Evolutionary conservation across 2,329 filamentous ascomycete genomes (phyloP).

Genomic region (Phialophora tarda): DNA sequence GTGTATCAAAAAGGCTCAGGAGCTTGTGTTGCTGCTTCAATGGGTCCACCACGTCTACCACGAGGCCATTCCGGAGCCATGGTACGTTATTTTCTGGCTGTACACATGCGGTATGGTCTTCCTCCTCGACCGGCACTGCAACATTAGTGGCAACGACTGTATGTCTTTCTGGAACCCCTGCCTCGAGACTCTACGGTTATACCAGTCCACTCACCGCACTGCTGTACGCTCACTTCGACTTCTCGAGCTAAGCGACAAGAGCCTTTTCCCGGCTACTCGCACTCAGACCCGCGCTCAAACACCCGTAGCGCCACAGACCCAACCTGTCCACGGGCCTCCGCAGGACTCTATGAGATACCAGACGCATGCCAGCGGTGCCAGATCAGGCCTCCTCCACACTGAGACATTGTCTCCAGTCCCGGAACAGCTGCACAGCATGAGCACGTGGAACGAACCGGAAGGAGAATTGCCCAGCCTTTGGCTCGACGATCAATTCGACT

Average conservation of each 20-base stretch:
- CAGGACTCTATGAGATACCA: background rate
- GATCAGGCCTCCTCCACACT: background rate
- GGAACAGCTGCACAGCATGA: background rate
- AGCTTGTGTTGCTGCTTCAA: slow-evolving; percentile 11
- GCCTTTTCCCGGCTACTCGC: background rate
- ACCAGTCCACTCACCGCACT: slow-evolving; percentile 3
- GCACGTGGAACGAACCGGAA: background rate
- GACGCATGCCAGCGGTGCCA: background rate
- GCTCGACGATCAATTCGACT: slow-evolving; percentile 8
- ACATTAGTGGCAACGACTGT: background rate
- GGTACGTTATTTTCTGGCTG: slow-evolving; percentile 13
- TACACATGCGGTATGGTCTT: slow-evolving; percentile 15
- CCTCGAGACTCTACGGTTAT: background rate
- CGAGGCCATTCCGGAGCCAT: slow-evolving; percentile 10
- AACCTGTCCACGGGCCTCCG: background rate
- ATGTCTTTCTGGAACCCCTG: slow-evolving; percentile 3
- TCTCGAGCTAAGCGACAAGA: background rate
- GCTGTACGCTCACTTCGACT: slow-evolving; percentile 4
- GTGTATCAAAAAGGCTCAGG: slow-evolving; percentile 13
- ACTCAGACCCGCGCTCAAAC: background rate
- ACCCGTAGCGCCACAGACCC: background rate
- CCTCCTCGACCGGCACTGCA: slow-evolving; percentile 5
- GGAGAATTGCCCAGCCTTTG: background rate
- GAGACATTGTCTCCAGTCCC: background rate
- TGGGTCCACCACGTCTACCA: background rate